These are phyloP conservation scores for Nephelium lappaceum DNA, from an alignment of 345 rosid genomes.

Conservation along the genomic window DNA sequence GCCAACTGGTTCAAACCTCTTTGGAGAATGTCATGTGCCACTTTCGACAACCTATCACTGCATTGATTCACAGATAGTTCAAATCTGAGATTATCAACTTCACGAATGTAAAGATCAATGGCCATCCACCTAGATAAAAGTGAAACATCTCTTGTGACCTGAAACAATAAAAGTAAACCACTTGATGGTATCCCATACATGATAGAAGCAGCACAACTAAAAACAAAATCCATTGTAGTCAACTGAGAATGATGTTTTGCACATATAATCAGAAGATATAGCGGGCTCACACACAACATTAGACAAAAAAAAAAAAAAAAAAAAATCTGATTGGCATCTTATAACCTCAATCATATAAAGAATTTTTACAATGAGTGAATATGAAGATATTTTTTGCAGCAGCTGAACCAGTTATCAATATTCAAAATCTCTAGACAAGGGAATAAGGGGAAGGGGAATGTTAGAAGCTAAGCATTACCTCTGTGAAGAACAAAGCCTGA, in stretches of 20 bases:
- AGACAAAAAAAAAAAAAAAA: too few relatives aligned
- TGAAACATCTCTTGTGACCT: constrained; percentile 95
- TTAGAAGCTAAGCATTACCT: background rate
- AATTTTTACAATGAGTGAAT: background rate
- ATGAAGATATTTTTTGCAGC: background rate
- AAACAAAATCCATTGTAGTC: background rate
- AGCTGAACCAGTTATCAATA: background rate
- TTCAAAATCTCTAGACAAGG: background rate
- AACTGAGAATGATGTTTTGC: background rate
- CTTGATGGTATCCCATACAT: constrained; percentile 11
- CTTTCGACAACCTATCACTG: constrained; percentile 59
- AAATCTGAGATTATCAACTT: constrained; percentile 89
- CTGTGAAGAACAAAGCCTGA: background rate
- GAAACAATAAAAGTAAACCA: constrained; percentile 34
- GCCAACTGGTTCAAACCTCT: constrained; percentile 50
- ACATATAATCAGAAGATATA: background rate
- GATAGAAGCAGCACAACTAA: constrained; percentile 10
- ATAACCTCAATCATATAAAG: too few relatives aligned
- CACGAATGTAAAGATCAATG: constrained; percentile 84
- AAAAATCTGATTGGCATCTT: background rate
- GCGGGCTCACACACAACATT: background rate
- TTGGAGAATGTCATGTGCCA: constrained; percentile 85
- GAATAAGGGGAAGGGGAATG: background rate
- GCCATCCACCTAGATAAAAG: constrained; percentile 99
- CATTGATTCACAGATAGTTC: constrained; percentile 85